Base-by-base conservation (phyloP, 768 basidiomycete species). In the Candolleomyces efflorescens region DNA sequence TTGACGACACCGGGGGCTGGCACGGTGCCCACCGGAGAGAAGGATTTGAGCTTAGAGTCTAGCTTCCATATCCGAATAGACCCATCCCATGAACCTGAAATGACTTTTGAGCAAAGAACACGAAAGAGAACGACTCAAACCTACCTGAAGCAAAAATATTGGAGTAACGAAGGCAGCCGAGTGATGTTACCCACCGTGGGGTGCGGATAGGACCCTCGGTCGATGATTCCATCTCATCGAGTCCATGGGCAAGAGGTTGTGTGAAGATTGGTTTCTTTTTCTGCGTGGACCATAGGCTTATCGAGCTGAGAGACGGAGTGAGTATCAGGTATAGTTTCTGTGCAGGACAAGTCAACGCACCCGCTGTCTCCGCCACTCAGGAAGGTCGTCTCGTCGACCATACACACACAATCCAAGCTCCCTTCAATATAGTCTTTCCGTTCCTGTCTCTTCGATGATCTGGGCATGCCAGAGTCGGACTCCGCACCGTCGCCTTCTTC, bases 211-310 rank as follows among this genome's bases (percentile, higher is more conserved):
- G 64, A 17, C 90, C 91, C 65, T 91, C 92, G 0, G 86, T 85
- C 56, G 89, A 82, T 1, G 89, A 90, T 13, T 79, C 71, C 5
- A 78, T 75, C 68, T 89, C 84, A 62, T 90, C 81, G 45, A 94
- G 72, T 4, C 97, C 97, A 69, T 99, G 97, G 3, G 93, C 91
- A 46, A 98, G 74, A 5, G 88, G 79, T 58, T 89, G 84, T 0
- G 88, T 92, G 71, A 91, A 97, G 45, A 96, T 75, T 0, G 97
- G 93, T 72, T 98, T 98, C 78, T 98, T 98, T 80, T 94, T 96
- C 60, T 82, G 81, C 10, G 85, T 97, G 27, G 81, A 84, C 94
- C 96, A 99, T 3, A 99, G 80, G 59, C 83, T 90, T 67, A 99
- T 86, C n/a, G 94, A 89, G 0, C 95, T 94, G 20, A 45, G n/a